A percentile compares a stretch with the other conserved stretches of the same genome.
phyloP scores from a whole-genome alignment of 2,329 filamentous ascomycete genomes.

The Sarocladiaceae sp. region DNA sequence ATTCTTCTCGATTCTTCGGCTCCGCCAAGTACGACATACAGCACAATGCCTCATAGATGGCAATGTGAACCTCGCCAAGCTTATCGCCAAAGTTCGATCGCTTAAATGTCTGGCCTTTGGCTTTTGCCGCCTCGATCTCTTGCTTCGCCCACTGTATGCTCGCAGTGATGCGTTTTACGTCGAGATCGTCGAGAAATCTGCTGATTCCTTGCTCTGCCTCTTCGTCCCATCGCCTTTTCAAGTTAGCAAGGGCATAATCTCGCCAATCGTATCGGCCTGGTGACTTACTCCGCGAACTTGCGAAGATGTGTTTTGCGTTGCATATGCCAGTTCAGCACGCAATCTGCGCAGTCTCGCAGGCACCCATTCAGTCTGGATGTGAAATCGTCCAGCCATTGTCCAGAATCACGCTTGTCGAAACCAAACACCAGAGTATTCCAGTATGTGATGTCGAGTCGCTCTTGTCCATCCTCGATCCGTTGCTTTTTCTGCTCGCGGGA shows the following conservation, averaged over 20 bases:
- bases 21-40: conserved; percentile 70
- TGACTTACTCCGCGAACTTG: conserved; percentile 53
- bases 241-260: conserved; percentile 18
- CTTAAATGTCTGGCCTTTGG: conserved; percentile 40
- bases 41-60: conserved; percentile 84
- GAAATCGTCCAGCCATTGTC: conserved; percentile 57
- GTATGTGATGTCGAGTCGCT: conserved; percentile 58
- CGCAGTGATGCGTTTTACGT: conserved; percentile 56
- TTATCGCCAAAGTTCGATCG: conserved; percentile 42
- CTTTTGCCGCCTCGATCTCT: conserved; percentile 49
- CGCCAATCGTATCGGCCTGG: background rate
- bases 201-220: conserved; percentile 48
- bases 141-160: conserved; percentile 54
- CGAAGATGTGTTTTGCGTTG: conserved; percentile 60
- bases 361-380: conserved; percentile 51
- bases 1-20: conserved; percentile 51
- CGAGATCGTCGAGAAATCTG: conserved; percentile 53
- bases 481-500: conserved; percentile 45
- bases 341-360: conserved; percentile 63
- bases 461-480: conserved; percentile 50
- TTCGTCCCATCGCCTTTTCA: conserved; percentile 40
- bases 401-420: conserved; percentile 56
- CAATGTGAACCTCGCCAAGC: conserved; percentile 61
- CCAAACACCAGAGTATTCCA: conserved; percentile 67
- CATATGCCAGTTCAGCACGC: conserved; percentile 71